Percentiles rank a stretch among this genome's conserved stretches.
These are phyloP conservation scores for Starmerella bombi DNA, from an alignment of 805 yeast genomes.

Conservation along the genomic window DNA sequence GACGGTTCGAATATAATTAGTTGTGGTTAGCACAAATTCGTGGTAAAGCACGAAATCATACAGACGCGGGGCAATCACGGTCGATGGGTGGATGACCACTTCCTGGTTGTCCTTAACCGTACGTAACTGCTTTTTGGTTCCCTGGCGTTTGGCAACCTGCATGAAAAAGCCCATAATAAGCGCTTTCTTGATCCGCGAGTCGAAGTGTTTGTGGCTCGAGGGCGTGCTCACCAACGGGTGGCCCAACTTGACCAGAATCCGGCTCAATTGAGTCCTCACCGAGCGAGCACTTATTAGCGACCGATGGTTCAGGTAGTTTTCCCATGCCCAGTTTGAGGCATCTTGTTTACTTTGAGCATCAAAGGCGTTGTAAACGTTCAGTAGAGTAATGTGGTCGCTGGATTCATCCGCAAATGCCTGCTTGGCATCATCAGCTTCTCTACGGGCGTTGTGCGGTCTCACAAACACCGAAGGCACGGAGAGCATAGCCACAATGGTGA, in stretches of 20 bases:
- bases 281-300: slow-evolving; percentile 75
- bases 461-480: slow-evolving; percentile 92
- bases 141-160: slow-evolving; percentile 92
- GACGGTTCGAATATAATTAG: slow-evolving; percentile 89
- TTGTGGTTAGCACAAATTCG: slow-evolving; percentile 86
- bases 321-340: slow-evolving; percentile 73
- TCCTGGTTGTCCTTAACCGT: slow-evolving; percentile 95
- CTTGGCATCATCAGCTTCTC: slow-evolving; percentile 85
- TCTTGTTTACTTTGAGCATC: slow-evolving; percentile 23
- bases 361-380: slow-evolving; percentile 80
- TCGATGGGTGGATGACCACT: slow-evolving; percentile 84
- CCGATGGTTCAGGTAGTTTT: slow-evolving; percentile 71
- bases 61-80: slow-evolving; percentile 65
- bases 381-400: slow-evolving; percentile 85
- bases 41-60: slow-evolving; percentile 91
- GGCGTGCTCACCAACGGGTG: slow-evolving; percentile 60
- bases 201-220: slow-evolving; percentile 49
- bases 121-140: slow-evolving; percentile 52
- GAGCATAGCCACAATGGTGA: slow-evolving; percentile 77
- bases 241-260: slow-evolving; percentile 73
- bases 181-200: slow-evolving; percentile 72
- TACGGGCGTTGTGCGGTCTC: slow-evolving; percentile 76
- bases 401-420: slow-evolving; percentile 79
- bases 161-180: slow-evolving; percentile 87
- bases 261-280: slow-evolving; percentile 68